Conservation (phyloP, 257 asterid genomes). For the Solanum tarijense region DNA sequence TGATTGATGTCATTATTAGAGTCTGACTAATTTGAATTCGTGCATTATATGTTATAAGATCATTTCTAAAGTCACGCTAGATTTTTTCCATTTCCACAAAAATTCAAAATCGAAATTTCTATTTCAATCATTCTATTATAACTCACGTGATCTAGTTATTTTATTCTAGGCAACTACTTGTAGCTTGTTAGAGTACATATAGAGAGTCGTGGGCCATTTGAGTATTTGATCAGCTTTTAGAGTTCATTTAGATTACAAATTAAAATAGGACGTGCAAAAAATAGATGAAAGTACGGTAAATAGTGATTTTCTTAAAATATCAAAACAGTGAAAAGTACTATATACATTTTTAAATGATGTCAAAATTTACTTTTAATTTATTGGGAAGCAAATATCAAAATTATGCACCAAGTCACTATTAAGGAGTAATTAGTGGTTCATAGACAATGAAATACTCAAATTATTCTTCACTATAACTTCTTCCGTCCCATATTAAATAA, state of each 20-base stretch:
- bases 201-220: no score
- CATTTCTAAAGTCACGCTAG: accelerated
- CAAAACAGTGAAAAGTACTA: neutral
- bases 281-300: neutral
- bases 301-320: neutral
- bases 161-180: neutral
- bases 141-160: neutral
- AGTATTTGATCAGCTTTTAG: no score
- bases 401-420: neutral
- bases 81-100: neutral
- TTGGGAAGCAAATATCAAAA: neutral
- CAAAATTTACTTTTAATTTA: neutral
- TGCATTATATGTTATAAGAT: no score
- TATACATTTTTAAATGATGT: neutral
- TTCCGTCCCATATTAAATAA: no score
- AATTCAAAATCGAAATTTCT: accelerated
- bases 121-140: accelerated
- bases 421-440: neutral
- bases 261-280: neutral
- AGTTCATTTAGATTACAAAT: neutral
- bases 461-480: neutral
- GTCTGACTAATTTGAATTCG: no score
- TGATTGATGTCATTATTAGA: no score
- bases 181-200: neutral
- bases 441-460: no score